Evolutionary conservation across 441 rosid genomes (phyloP), one percentile per base, ranked within the genome.

Genomic region (Erodium moschatum): DNA sequence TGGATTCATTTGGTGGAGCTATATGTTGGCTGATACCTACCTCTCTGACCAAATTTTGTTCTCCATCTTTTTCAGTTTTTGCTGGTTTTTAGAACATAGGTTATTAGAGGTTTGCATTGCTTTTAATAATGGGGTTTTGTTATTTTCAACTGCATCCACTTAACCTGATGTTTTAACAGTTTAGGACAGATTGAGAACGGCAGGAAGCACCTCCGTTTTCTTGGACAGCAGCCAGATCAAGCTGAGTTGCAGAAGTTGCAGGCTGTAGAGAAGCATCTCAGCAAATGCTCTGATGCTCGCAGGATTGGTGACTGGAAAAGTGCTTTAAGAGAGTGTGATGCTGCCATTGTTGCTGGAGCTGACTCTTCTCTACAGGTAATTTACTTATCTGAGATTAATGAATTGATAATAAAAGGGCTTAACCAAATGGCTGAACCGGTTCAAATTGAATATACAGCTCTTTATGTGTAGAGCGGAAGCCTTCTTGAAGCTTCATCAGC

Each of bases 321-420:
- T 72, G 88, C 79, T 64, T 76, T 93, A 74, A 81, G 79, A 80
- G 97, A 89, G 85, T 75, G 70, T 67, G 92, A 93, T 50, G 84
- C 91, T 6, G 85, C 91, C 63, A 85, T 93, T 77, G 83, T 83
- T 13, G 81, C 89, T 70, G 98, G 98, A 35, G 97, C 97, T 0
- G 96, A 93, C 71, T 79, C 68, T 67, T 89, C 84, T 75, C 87
- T 87, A 58, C 98, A 84, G 85, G 98, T 92, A 29, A 29, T 29
- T 29, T 29, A 29, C 31, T 29, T 29, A 4, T 29, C 31, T 29
- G 31, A 29, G 3, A 29, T 29, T 29, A 29, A 1, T 1, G 31
- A 29, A 29, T 29, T 29, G 31, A 29, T 29, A 29, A 29, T 29
- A 29, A 29, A 29, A 29, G 31, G 31, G 4, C 31, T 29, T 29